These are phyloP conservation scores for Coelastrella sp. DNA, from an alignment of 139 green algal genomes.

Conservation along the genomic window DNA sequence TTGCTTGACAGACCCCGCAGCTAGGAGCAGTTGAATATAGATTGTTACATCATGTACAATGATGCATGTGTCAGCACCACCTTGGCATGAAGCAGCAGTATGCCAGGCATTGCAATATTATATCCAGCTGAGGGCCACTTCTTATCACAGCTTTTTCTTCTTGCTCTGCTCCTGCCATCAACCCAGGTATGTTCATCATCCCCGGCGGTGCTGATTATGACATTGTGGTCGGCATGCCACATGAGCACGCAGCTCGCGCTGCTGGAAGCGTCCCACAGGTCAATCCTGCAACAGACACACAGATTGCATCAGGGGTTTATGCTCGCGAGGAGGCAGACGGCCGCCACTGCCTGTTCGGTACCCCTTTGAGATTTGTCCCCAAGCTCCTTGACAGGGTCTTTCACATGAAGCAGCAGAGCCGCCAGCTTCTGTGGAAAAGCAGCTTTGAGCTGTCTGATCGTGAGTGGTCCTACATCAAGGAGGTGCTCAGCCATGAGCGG, in stretches of 20 bases:
- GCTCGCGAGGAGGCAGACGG: not conserved
- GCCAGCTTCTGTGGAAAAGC: conserved; percentile 28
- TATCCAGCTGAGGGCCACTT: too few species aligned
- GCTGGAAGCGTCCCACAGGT: not conserved
- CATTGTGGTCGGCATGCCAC: not conserved
- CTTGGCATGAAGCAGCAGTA: too few species aligned
- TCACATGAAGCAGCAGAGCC: not conserved
- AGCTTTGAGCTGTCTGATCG: not conserved
- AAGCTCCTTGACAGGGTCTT: conserved; percentile 21
- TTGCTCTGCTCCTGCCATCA: too few species aligned
- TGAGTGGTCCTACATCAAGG: conserved; percentile 6
- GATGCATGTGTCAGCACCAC: too few species aligned
- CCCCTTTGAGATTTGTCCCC: not conserved
- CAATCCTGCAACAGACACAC: not conserved
- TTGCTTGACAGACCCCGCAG: too few species aligned
- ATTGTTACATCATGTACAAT: too few species aligned
- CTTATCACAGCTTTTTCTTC: too few species aligned
- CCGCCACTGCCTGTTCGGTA: conserved; percentile 11
- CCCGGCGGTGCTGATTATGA: not conserved
- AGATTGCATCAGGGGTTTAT: not conserved
- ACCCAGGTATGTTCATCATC: not conserved
- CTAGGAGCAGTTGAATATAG: too few species aligned
- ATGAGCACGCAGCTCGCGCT: not conserved
- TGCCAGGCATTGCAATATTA: too few species aligned
- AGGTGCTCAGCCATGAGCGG: not conserved